phyloP scores from a whole-genome alignment of 2,329 filamentous ascomycete species.

The Lachnellula occidentalis region DNA sequence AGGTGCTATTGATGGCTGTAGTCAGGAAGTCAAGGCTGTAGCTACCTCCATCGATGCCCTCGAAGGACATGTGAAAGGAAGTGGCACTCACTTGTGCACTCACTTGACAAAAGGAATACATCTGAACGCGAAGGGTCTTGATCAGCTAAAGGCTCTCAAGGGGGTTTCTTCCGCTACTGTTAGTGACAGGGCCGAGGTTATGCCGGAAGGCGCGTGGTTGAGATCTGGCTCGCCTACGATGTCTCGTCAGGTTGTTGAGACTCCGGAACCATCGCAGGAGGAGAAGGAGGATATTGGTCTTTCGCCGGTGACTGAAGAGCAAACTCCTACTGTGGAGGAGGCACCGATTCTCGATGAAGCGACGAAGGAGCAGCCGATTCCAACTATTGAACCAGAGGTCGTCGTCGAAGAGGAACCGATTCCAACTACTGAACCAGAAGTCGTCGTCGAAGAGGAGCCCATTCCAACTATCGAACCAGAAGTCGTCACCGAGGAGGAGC shows the following conservation, averaged over 20 bases:
- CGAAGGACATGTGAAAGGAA: background rate
- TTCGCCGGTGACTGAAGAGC: constrained; percentile 6
- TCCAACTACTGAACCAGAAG: background rate
- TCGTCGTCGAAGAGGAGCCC: background rate
- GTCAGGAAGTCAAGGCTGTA: constrained; percentile 9
- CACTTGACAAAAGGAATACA: constrained; percentile 14
- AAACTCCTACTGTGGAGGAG: background rate
- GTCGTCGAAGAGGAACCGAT: background rate
- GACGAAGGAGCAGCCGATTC: background rate
- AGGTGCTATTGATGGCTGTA: constrained; percentile 3
- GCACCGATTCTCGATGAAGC: background rate
- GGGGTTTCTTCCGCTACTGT: background rate
- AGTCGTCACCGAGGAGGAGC: background rate
- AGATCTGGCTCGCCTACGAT: background rate
- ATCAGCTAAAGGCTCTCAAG: constrained; percentile 11
- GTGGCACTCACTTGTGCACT: background rate
- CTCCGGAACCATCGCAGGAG: background rate
- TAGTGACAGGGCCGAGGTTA: background rate
- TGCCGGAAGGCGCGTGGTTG: constrained; percentile 7
- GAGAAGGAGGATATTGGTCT: constrained; percentile 6
- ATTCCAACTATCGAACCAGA: background rate
- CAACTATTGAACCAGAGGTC: background rate
- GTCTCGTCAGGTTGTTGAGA: background rate
- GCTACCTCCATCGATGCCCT: constrained; percentile 7
- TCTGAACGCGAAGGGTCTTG: constrained; percentile 14